Conservation (phyloP, 805 yeast genomes). For the Yueomyces sp. region DNA sequence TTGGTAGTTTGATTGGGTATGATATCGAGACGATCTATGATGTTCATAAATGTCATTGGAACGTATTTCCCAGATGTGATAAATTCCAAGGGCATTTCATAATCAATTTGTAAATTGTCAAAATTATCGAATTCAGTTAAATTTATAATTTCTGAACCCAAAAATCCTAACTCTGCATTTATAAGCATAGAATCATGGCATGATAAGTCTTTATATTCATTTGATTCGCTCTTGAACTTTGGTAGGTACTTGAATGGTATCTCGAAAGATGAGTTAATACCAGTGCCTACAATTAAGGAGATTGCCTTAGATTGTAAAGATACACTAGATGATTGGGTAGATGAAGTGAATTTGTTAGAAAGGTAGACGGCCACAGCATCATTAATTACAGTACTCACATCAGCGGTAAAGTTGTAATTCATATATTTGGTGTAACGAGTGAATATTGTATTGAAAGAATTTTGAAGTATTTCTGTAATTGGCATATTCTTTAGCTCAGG, state of each 20-base stretch:
- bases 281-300: constrained; percentile 59
- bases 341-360: constrained; percentile 28
- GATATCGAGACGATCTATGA: constrained; percentile 7
- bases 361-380: constrained; percentile 56
- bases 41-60: constrained; percentile 10
- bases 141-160: constrained; percentile 10
- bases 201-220: not conserved
- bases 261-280: constrained; percentile 39
- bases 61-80: constrained; percentile 18
- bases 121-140: constrained; percentile 11
- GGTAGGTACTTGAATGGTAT: constrained; percentile 10
- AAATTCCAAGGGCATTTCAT: constrained; percentile 19
- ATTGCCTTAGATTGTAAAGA: constrained; percentile 22
- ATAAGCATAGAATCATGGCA: constrained; percentile 5
- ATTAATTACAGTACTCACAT: constrained; percentile 38
- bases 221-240: constrained; percentile 1
- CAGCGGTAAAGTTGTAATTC: constrained; percentile 13
- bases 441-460: constrained; percentile 13
- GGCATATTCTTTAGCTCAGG: constrained; percentile 30
- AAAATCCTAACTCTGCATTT: constrained; percentile 19
- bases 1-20: not conserved
- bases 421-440: not conserved
- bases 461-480: constrained; percentile 30
- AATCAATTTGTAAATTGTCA: not conserved
- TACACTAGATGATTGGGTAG: constrained; percentile 1